Evolutionary conservation across 2,329 filamentous ascomycete genomes (phyloP).

Genomic region (Aureobasidium sp.): DNA sequence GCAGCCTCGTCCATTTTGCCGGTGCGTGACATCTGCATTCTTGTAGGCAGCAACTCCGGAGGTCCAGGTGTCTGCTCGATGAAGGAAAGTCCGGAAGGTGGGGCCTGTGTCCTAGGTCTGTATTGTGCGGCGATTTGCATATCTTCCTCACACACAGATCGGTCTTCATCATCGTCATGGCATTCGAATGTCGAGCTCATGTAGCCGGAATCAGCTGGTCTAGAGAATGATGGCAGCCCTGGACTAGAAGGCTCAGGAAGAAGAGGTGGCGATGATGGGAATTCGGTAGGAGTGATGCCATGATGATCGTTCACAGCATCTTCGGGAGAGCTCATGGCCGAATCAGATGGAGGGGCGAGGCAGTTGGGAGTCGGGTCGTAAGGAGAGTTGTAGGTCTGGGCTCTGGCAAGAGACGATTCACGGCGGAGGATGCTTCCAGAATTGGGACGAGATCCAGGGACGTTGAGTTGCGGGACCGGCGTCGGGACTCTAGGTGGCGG

Average conservation of each 20-base stretch:
- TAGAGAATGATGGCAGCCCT: slow-evolving; percentile 39
- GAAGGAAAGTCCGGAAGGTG: slow-evolving; percentile 21
- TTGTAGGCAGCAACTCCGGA: slow-evolving; percentile 32
- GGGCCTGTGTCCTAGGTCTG: slow-evolving; percentile 17
- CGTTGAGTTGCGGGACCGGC: slow-evolving; percentile 52
- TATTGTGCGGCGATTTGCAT: slow-evolving; percentile 27
- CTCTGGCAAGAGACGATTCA: slow-evolving; percentile 15
- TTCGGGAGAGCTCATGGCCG: slow-evolving; percentile 36
- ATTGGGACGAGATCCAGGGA: slow-evolving; percentile 6
- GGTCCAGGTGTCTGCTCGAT: slow-evolving; percentile 33
- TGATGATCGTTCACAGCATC: slow-evolving; percentile 40
- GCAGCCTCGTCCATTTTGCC: slow-evolving; percentile 4
- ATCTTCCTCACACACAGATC: slow-evolving; percentile 30
- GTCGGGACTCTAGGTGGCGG: slow-evolving; percentile 70
- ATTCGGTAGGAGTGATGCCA: slow-evolving; percentile 48
- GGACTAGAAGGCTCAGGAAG: slow-evolving; percentile 76
- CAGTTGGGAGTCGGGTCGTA: slow-evolving; percentile 18
- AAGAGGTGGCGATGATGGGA: slow-evolving; percentile 84
- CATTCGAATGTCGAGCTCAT: slow-evolving; percentile 67
- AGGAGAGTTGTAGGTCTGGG: slow-evolving; percentile 14
- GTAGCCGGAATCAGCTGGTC: slow-evolving; percentile 61
- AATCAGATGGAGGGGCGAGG: slow-evolving; percentile 28
- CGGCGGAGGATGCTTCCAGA: slow-evolving; percentile 14
- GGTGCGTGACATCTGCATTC: slow-evolving; percentile 14
- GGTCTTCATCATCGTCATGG: slow-evolving; percentile 47